Conservation (phyloP, 306 rosid species). For the Ziziphus jujuba region DNA sequence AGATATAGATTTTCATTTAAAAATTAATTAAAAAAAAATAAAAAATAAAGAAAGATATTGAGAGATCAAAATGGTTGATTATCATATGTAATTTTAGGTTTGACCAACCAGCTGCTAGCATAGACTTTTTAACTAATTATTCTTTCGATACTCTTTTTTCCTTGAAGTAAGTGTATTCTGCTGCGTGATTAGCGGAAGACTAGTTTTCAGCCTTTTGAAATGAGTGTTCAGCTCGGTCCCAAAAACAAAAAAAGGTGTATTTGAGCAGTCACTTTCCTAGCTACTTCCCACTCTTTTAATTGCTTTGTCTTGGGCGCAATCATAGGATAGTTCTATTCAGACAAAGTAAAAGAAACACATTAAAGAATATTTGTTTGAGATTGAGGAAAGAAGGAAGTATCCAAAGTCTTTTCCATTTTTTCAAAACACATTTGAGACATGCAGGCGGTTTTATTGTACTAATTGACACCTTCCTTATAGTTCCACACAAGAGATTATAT, state of each 20-base stretch:
- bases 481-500: no score
- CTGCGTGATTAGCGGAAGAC: constrained; percentile 45
- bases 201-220: constrained; percentile 16
- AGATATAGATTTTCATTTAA: no score
- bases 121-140: background rate
- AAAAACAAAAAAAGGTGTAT: no score
- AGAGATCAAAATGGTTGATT: background rate
- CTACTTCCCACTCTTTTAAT: background rate
- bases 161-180: constrained; percentile 25
- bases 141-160: constrained; percentile 1
- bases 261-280: no score
- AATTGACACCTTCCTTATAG: no score
- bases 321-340: background rate
- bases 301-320: background rate
- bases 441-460: no score
- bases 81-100: constrained; percentile 19
- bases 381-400: background rate
- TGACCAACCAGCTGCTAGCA: constrained; percentile 19
- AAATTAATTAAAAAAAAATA: no score
- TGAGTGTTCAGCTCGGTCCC: constrained; percentile 11
- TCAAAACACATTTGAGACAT: no score
- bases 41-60: background rate
- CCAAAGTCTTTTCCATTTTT: constrained; percentile 7
- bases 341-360: background rate
- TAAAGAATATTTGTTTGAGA: background rate